phyloP scores from a whole-genome alignment of 202 grass and related monocot species.

The Dendrocalamus latiflorus region DNA sequence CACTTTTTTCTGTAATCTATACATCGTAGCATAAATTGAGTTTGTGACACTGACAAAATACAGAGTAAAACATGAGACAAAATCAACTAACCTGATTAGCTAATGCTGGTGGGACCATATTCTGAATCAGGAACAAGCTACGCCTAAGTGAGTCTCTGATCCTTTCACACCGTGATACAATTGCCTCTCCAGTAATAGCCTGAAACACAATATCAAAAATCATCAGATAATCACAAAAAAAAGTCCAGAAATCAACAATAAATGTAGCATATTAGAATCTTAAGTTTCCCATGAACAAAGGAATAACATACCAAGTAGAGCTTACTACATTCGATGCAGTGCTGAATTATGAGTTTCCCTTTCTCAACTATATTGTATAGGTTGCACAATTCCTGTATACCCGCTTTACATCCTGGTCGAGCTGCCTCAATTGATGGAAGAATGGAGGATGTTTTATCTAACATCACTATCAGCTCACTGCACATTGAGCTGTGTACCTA shows the following conservation, averaged over 20 bases:
- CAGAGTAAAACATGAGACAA: too few relatives aligned
- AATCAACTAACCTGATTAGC: too few relatives aligned
- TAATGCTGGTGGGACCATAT: too few relatives aligned
- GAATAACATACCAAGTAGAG: slow-evolving; percentile 77
- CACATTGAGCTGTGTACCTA: slow-evolving; percentile 76
- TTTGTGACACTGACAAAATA: too few relatives aligned
- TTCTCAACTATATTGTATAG: slow-evolving; percentile 77
- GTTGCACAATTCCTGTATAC: slow-evolving; percentile 86
- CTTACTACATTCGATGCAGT: slow-evolving; percentile 76
- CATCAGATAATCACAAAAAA: slow-evolving; percentile 1
- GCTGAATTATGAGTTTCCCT: slow-evolving; percentile 58
- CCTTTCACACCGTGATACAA: slow-evolving; percentile 65
- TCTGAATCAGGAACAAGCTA: slow-evolving; percentile 78
- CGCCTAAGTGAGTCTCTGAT: slow-evolving; percentile 62
- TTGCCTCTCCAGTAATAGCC: slow-evolving; percentile 78
- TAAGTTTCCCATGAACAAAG: slow-evolving; percentile 21
- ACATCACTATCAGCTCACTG: slow-evolving; percentile 55
- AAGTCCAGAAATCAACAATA: background rate
- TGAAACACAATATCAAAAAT: slow-evolving; percentile 42
- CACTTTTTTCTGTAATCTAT: background rate
- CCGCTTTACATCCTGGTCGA: too few relatives aligned
- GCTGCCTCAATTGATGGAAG: slow-evolving; percentile 87
- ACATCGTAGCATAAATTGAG: too few relatives aligned
- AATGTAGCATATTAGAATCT: slow-evolving; percentile 18
- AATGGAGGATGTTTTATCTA: slow-evolving; percentile 69